phyloP scores from a whole-genome alignment of 2,329 filamentous ascomycete genomes.

The Clonostachys rhizophaga region DNA sequence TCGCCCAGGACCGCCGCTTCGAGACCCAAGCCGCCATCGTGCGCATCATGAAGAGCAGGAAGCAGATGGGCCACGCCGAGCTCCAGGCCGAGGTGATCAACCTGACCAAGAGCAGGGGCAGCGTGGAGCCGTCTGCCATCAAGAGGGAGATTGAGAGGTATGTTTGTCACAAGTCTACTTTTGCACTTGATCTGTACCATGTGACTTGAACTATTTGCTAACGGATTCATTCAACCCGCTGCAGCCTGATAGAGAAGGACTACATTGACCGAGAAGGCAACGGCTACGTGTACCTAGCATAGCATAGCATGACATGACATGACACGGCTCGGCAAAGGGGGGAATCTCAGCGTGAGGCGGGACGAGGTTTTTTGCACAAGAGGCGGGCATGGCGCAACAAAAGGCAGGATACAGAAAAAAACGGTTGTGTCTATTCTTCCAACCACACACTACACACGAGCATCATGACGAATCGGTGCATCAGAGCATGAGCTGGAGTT shows the following conservation, averaged over 20 bases:
- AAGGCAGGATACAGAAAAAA: no score
- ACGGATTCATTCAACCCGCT: background rate
- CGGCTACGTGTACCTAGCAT: slow-evolving; percentile 68
- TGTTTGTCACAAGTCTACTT: slow-evolving; percentile 27
- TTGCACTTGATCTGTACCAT: background rate
- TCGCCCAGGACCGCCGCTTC: slow-evolving; percentile 85
- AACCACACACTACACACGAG: no score
- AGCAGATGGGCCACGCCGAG: slow-evolving; percentile 81
- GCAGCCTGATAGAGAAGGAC: slow-evolving; percentile 84
- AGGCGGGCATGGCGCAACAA: background rate
- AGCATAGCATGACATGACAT: slow-evolving; percentile 4
- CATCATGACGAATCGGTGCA: no score
- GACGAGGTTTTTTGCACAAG: background rate
- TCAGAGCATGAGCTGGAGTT: no score
- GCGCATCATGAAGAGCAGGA: slow-evolving; percentile 92
- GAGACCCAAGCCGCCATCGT: slow-evolving; percentile 98
- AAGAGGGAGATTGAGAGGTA: slow-evolving; percentile 97
- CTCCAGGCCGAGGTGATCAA: slow-evolving; percentile 89
- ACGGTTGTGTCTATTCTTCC: no score
- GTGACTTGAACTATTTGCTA: background rate
- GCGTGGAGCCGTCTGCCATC: slow-evolving; percentile 80
- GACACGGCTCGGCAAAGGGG: no score
- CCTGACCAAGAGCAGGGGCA: slow-evolving; percentile 81
- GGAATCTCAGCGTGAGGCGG: no score
- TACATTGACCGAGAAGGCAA: slow-evolving; percentile 80